Conservation (phyloP, 768 basidiomycete genomes). For the Auriscalpium microsporum region DNA sequence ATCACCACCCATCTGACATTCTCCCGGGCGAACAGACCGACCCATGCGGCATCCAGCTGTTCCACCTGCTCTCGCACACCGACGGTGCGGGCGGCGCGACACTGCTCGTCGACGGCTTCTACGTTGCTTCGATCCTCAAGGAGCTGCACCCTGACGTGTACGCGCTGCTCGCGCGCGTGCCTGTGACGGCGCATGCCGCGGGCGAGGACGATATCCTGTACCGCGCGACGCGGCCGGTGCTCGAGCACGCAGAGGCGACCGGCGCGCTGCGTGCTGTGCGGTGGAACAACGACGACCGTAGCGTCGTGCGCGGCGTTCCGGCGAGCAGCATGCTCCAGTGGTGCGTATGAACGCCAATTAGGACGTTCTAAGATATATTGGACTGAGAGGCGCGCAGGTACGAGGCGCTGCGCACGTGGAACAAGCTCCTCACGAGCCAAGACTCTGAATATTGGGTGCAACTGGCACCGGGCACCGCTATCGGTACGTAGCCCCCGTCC, state of each 20-base stretch:
- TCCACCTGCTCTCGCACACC: slow-evolving; percentile 83
- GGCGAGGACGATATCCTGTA: slow-evolving; percentile 60
- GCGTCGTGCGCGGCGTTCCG: slow-evolving; percentile 58
- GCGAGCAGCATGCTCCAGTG: slow-evolving; percentile 65
- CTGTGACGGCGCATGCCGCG: slow-evolving; percentile 80
- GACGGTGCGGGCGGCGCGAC: slow-evolving; percentile 80
- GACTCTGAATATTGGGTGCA: slow-evolving; percentile 93
- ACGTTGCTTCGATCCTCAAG: slow-evolving; percentile 74
- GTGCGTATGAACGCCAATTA: slow-evolving; percentile 28
- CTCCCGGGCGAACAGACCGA: slow-evolving; percentile 50
- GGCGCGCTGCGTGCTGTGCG: slow-evolving; percentile 68
- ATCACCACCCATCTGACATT: background rate
- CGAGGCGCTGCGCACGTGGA: slow-evolving; percentile 72
- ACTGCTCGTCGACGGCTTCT: slow-evolving; percentile 94
- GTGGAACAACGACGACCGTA: slow-evolving; percentile 95
- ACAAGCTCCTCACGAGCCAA: slow-evolving; percentile 60
- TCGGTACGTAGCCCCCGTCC: slow-evolving; percentile 43
- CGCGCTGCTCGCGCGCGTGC: slow-evolving; percentile 53
- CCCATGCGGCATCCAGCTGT: slow-evolving; percentile 91
- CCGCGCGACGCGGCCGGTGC: slow-evolving; percentile 55
- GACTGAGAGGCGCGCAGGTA: slow-evolving; percentile 37
- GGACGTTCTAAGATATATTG: background rate
- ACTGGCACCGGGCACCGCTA: slow-evolving; percentile 76
- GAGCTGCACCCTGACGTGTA: slow-evolving; percentile 67
- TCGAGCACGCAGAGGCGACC: slow-evolving; percentile 53